Evolutionary conservation across 768 basidiomycete species (phyloP), one percentile per base, ranked within the genome.

Genomic region (Rhodotorula toruloides): DNA sequence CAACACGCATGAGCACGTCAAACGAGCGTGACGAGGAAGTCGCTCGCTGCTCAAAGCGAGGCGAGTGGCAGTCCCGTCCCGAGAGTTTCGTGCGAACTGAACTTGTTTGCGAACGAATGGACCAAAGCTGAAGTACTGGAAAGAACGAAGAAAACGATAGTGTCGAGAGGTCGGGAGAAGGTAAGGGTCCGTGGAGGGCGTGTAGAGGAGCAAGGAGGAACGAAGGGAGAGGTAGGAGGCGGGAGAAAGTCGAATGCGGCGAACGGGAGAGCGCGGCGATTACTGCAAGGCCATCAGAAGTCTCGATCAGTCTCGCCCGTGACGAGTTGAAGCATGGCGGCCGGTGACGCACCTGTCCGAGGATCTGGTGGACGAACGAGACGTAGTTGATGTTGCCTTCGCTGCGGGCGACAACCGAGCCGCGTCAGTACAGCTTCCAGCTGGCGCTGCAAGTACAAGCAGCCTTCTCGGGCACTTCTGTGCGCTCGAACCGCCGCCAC

Each of bases 331-430:
- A 92, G n/a, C 4, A n/a, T 4, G 14, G 53, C 14, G 36, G 21
- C 12, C 22, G 82, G 22, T 12, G 43, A 34, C 56, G 31, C 25
- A 67, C 65, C 43, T 92, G 91, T 75, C 86, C 89, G 58, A 94
- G 84, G 73, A 97, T 92, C 27, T 90, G 91, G 78, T 91, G 86
- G 54, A 96, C 92, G 74, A 98, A 96, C 4, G 89, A 91, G 78
- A 94, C 92, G 77, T 98, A 97, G 79, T 97, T 94, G 76, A 97
- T 86, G 73, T 94, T 96, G 21, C 94, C 94, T 76, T 97, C 93
- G 31, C 93, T 96, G 75, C 9, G 52, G 4, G 29, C 29, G 21
- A 17, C 25, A 73, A 48, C 21, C 42, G 58, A n/a, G n/a, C n/a
- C n/a, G n/a, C n/a, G n/a, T n/a, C n/a, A n/a, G n/a, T n/a, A n/a